Evolutionary conservation across 148 eudicot genomes (phyloP).

Genomic region (Chenopodium formosanum): DNA sequence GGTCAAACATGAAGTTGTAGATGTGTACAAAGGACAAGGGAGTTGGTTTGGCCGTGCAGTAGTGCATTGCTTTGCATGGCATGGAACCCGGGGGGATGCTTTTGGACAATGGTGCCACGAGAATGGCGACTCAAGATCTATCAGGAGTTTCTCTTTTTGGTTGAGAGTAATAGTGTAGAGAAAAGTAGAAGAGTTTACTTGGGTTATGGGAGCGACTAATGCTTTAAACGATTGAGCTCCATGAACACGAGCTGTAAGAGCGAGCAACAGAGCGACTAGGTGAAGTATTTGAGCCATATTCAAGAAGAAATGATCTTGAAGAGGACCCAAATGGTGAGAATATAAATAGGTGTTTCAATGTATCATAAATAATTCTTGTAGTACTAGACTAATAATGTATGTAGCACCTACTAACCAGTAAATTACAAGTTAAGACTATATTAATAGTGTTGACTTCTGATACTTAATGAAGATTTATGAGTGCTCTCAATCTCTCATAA

Average conservation of each 20-base stretch:
- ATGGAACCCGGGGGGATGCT: slow-evolving; percentile 14
- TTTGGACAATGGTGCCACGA: slow-evolving; percentile 26
- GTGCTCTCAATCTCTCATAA: too few species aligned
- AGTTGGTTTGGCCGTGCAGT: slow-evolving; percentile 5
- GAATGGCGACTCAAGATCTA: slow-evolving; percentile 26
- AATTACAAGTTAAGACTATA: too few species aligned
- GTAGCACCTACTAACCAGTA: not conserved
- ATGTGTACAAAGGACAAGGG: not conserved
- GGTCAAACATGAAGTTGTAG: slow-evolving; percentile 6
- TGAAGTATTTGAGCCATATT: slow-evolving; percentile 14
- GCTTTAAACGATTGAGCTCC: slow-evolving; percentile 20
- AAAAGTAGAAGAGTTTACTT: slow-evolving; percentile 6
- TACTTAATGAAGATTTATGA: too few species aligned
- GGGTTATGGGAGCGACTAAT: slow-evolving; percentile 20
- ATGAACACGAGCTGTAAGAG: not conserved
- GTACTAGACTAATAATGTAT: too few species aligned
- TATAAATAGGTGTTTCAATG: not conserved
- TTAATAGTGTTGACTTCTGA: not conserved
- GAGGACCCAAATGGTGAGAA: not conserved
- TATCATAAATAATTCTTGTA: not conserved
- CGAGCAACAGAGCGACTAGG: not conserved
- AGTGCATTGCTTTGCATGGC: slow-evolving; percentile 17
- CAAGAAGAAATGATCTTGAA: not conserved
- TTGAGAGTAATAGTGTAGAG: slow-evolving; percentile 14
- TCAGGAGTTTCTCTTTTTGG: slow-evolving; percentile 13